phyloP scores from a whole-genome alignment of 2,329 filamentous ascomycete species.

The Torrubiellomyces zombiae region DNA sequence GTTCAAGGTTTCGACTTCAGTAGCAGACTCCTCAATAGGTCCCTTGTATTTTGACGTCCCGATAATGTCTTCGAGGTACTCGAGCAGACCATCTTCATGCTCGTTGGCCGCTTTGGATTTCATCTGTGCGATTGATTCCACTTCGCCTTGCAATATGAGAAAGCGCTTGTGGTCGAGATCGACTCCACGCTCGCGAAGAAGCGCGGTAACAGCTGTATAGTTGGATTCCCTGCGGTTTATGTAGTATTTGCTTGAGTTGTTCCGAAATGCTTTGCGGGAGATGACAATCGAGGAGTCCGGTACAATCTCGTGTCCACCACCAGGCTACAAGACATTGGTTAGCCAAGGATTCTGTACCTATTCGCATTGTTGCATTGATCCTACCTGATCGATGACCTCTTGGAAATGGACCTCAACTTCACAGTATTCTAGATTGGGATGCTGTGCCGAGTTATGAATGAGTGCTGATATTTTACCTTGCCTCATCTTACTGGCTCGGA shows the following conservation, averaged over 20 bases:
- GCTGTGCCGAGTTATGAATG: conserved; percentile 88
- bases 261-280: conserved; percentile 87
- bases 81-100: conserved; percentile 87
- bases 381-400: conserved; percentile 79
- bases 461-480: conserved; percentile 96
- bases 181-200: conserved; percentile 75
- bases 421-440: conserved; percentile 73
- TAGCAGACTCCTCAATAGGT: conserved; percentile 84
- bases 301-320: conserved; percentile 57
- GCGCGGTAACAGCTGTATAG: conserved; percentile 77
- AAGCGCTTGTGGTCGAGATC: conserved; percentile 98
- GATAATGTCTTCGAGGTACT: conserved; percentile 97
- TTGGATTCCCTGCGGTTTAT: conserved; percentile 82
- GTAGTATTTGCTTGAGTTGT: conserved; percentile 97
- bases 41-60: conserved; percentile 97
- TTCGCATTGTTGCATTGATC: conserved; percentile 10
- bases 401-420: conserved; percentile 96
- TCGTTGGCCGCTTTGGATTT: conserved; percentile 91
- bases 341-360: conserved; percentile 6
- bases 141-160: conserved; percentile 89
- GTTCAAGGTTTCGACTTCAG: conserved; percentile 82
- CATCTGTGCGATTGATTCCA: conserved; percentile 98
- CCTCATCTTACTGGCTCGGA: conserved; percentile 97
- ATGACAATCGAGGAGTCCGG: conserved; percentile 75
- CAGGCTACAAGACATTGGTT: conserved; percentile 37